Percentiles rank a stretch among this genome's conserved stretches.
Evolutionary conservation across 192 early-diverging fungal species (phyloP).

Genomic region (Coemansia sp.): DNA sequence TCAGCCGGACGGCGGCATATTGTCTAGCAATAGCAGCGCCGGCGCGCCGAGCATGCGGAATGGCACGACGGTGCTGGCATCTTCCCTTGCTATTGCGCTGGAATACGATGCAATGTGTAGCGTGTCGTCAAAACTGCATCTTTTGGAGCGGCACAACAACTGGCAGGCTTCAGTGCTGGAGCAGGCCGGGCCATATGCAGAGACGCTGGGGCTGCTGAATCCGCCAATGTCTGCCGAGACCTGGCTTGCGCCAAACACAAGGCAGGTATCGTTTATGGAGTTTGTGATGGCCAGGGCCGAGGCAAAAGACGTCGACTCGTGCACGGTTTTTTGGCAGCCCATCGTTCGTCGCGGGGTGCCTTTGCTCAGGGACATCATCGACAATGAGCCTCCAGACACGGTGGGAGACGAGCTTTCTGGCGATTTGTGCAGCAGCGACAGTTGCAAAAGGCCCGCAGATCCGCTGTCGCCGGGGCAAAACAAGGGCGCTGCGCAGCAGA

Average conservation of each 20-base stretch:
- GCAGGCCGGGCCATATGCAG: background rate
- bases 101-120: conserved; percentile 39
- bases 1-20: background rate
- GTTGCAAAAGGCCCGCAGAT: background rate
- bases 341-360: conserved; percentile 31
- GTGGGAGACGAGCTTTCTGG: background rate
- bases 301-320: conserved; percentile 1
- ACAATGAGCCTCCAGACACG: background rate
- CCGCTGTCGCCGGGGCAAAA: background rate
- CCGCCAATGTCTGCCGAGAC: conserved; percentile 31
- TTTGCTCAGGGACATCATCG: conserved; percentile 27
- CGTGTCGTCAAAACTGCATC: conserved; percentile 18
- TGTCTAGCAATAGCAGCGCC: background rate
- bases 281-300: conserved; percentile 33
- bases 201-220: conserved; percentile 3
- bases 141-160: conserved; percentile 26
- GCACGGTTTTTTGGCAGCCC: conserved; percentile 18
- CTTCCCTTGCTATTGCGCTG: conserved; percentile 18
- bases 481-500: background rate
- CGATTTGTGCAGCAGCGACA: background rate
- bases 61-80: conserved; percentile 15
- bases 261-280: conserved; percentile 42
- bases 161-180: conserved; percentile 17
- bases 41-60: background rate
- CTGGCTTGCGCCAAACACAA: conserved; percentile 41